Evolutionary conservation across 225 moss, liverwort and hornwort genomes (phyloP).

Genomic region (Polytrichum formosum): DNA sequence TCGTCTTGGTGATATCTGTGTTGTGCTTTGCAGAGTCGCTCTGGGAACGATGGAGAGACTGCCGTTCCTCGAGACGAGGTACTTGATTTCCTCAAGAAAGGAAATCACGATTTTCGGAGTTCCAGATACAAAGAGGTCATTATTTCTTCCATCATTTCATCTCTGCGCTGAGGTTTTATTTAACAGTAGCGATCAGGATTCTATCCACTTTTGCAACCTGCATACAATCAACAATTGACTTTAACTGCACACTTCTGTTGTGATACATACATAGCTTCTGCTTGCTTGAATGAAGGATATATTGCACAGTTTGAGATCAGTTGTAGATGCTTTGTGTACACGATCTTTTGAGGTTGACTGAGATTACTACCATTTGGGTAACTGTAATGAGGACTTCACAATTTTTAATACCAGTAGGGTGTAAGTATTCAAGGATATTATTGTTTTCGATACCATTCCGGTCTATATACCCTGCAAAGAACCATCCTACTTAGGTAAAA

Average conservation of each 20-base stretch:
- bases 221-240: too few species aligned
- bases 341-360: too few species aligned
- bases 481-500: too few species aligned
- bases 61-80: slow-evolving; percentile 16
- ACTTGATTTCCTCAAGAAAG: slow-evolving; percentile 29
- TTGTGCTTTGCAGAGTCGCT: slow-evolving; percentile 19
- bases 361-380: too few species aligned
- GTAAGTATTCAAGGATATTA: too few species aligned
- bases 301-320: slow-evolving; percentile 7
- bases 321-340: background rate
- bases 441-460: too few species aligned
- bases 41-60: slow-evolving; percentile 21
- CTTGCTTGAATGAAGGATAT: background rate
- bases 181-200: too few species aligned
- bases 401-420: too few species aligned
- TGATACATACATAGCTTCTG: background rate
- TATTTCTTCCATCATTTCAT: background rate
- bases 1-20: background rate
- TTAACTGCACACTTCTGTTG: too few species aligned
- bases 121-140: slow-evolving; percentile 63
- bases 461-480: too few species aligned
- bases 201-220: background rate
- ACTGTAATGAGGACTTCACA: too few species aligned
- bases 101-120: slow-evolving; percentile 62
- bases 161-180: background rate